Evolutionary conservation across 169 alveolate genomes (phyloP), one percentile per base, ranked within the genome.

Genomic region (Eimeria maxima): DNA sequence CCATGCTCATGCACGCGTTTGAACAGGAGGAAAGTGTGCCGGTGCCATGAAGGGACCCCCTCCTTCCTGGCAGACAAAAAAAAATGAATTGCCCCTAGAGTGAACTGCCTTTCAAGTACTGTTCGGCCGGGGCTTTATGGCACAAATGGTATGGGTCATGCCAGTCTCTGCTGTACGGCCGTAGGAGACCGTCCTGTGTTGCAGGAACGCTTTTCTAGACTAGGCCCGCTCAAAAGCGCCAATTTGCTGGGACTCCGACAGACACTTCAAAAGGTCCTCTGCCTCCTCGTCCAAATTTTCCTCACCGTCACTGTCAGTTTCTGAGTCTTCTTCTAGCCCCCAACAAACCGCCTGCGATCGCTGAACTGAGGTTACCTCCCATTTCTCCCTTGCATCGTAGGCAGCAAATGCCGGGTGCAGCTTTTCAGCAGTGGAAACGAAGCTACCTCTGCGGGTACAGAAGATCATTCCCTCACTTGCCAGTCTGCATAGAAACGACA

Each of bases 231-330:
- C 16, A 1, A 7, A 50, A 38, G 83, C 50, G 16, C 83, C 14
- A 33, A 33, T 33, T 33, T 33, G 38, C 38, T 14, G 55, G 55
- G 18, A 4, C 29, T 42, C 29, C 83, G 91, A 55, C 73, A 83
- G 7, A 83, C 53, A 55, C 76, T 33, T 53, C 50, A 55, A 24
- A 20, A 87, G 73, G n/a, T 57, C 93, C 45, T 87, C 93, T 60
- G 93, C 93, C 81, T 87, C 93, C 60, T 87, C 93, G 93, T 87
- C 93, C 27, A 47, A 33, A 29, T 63, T 60, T n/a, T 87, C 93
- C 83, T 87, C 93, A 7, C 63, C n/a, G 80, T 87, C 93, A 71
- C 93, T 87, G 83, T 87, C 93, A 42, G 29, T 33, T 16, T 8
- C 93, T 45, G 50, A 57, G 57, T 87, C 93, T 33, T 38, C 81